Percentiles rank a stretch among this genome's conserved stretches.
Evolutionary conservation across 2,329 filamentous ascomycete genomes (phyloP).

Genomic region (Aureobasidium lini): DNA sequence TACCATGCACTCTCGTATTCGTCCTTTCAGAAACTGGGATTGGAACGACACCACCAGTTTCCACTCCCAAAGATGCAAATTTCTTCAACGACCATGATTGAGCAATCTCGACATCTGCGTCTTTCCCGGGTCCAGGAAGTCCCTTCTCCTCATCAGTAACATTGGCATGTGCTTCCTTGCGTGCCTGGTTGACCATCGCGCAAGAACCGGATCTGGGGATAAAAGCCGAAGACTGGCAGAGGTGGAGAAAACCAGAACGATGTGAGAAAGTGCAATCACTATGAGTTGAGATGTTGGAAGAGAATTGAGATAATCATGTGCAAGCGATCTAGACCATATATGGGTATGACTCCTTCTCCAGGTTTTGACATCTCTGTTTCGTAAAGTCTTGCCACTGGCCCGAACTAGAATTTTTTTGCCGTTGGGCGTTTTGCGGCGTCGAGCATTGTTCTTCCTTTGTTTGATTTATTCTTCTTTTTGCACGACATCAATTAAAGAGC

Average conservation of each 20-base stretch:
- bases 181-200: neutral
- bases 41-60: slow-evolving; percentile 42
- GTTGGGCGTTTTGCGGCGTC: neutral
- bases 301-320: neutral
- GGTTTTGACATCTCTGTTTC: neutral
- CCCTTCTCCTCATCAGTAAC: slow-evolving; percentile 7
- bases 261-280: no score
- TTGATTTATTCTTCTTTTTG: neutral
- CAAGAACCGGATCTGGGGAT: neutral
- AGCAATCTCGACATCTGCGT: slow-evolving; percentile 1
- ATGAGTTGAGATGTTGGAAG: neutral
- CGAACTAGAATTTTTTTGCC: slow-evolving; percentile 11
- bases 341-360: slow-evolving; percentile 9
- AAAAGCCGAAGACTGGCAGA: no score
- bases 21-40: slow-evolving; percentile 49
- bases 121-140: neutral
- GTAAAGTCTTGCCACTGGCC: slow-evolving; percentile 3
- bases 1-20: slow-evolving; percentile 45
- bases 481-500: neutral
- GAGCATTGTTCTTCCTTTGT: neutral
- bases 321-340: slow-evolving; percentile 5
- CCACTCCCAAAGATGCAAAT: slow-evolving; percentile 7
- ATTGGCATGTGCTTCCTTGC: neutral
- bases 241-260: neutral
- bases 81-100: slow-evolving; percentile 6